These are phyloP conservation scores for Penicillium sp. DNA, from an alignment of 2,329 filamentous ascomycete species.

Conservation along the genomic window DNA sequence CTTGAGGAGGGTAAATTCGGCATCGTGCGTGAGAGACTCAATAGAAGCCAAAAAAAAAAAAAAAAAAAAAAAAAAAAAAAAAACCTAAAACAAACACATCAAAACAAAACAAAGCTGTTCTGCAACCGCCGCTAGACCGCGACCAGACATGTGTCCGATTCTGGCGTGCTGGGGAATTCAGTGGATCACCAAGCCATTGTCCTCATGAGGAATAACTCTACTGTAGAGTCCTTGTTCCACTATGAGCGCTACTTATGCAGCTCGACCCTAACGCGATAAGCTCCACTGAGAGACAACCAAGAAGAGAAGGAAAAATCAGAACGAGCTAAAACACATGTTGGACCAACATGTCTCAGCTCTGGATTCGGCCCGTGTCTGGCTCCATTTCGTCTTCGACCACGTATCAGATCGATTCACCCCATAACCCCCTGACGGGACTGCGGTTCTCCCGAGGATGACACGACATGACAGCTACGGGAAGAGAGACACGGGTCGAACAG, in stretches of 20 bases:
- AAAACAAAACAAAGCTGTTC: background rate
- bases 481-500: background rate
- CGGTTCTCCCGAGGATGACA: background rate
- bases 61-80: too few relatives aligned
- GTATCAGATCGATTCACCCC: constrained; percentile 14
- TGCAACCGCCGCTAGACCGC: constrained; percentile 9
- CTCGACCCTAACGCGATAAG: background rate
- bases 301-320: background rate
- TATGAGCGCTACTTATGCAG: background rate
- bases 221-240: background rate
- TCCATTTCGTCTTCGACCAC: constrained; percentile 7
- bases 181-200: background rate
- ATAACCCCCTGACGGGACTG: background rate
- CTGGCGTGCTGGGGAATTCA: constrained; percentile 1
- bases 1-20: background rate
- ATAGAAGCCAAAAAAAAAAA: too few relatives aligned
- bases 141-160: constrained; percentile 12
- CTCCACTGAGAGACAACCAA: background rate
- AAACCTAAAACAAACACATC: too few relatives aligned
- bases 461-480: background rate
- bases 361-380: constrained; percentile 17
- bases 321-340: background rate
- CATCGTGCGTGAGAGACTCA: background rate
- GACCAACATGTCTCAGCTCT: constrained; percentile 4
- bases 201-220: background rate